Conservation (phyloP, 805 yeast genomes). For the Kazachstania taianensis region DNA sequence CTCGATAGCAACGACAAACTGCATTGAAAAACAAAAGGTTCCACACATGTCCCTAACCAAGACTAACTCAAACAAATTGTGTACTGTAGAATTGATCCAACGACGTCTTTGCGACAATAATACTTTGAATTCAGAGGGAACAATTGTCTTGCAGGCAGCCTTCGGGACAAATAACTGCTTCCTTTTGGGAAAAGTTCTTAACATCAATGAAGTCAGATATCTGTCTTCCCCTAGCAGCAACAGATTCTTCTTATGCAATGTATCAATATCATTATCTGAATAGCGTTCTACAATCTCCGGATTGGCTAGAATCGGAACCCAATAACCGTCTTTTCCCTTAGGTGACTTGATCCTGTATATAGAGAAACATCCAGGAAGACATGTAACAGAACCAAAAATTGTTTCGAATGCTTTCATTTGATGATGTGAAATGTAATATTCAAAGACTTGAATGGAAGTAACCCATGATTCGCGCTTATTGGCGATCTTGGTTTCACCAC, state of each 20-base stretch:
- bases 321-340: conserved; percentile 63
- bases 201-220: conserved; percentile 73
- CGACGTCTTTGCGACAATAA: conserved; percentile 88
- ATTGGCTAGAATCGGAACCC: conserved; percentile 91
- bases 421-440: conserved; percentile 87
- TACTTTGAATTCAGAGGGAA: conserved; percentile 73
- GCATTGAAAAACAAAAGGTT: conserved; percentile 91
- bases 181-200: conserved; percentile 80
- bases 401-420: conserved; percentile 91
- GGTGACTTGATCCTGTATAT: conserved; percentile 89
- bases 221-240: conserved; percentile 86
- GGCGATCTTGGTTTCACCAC: conserved; percentile 90
- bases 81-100: conserved; percentile 94
- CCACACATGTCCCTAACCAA: conserved; percentile 85
- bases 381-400: conserved; percentile 90
- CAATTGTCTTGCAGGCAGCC: conserved; percentile 86
- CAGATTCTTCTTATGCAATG: conserved; percentile 78
- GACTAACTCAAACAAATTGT: conserved; percentile 79
- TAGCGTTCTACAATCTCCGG: conserved; percentile 91
- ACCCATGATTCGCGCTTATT: conserved; percentile 82
- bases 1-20: conserved; percentile 76
- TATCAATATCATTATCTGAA: conserved; percentile 73
- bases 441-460: conserved; percentile 87
- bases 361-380: conserved; percentile 92
- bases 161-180: conserved; percentile 79